A percentile compares a stretch with the other conserved stretches of the same genome.
Evolutionary conservation across 495 filamentous ascomycete genomes (phyloP).

Genomic region (Friedmanniomyces endolithicus): DNA sequence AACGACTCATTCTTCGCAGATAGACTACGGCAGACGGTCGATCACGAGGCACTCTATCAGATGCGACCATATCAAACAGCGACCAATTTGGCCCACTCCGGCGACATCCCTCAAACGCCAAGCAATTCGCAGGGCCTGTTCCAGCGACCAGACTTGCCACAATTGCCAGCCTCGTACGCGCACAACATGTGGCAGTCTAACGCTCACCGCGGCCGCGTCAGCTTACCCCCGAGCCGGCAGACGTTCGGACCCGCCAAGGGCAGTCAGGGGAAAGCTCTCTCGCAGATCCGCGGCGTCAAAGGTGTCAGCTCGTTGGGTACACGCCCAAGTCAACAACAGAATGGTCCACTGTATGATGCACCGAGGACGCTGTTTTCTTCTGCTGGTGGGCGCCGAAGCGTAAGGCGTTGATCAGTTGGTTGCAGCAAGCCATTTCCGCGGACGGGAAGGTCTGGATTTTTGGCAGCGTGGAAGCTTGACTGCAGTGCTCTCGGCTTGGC

Average conservation of each 20-base stretch:
- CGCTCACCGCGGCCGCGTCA: slow-evolving; percentile 2
- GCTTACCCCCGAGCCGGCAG: neutral
- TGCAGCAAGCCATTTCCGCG: too few relatives aligned
- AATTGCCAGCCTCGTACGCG: neutral
- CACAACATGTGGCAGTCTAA: neutral
- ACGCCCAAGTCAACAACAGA: neutral
- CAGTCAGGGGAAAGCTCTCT: slow-evolving; percentile 4
- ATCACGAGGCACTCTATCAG: neutral
- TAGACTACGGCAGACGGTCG: neutral
- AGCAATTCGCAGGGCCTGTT: slow-evolving; percentile 8
- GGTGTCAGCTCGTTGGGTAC: slow-evolving; percentile 11
- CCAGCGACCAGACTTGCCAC: slow-evolving; percentile 7
- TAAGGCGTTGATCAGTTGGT: slow-evolving; percentile 4
- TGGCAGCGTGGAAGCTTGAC: too few relatives aligned
- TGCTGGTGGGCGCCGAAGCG: slow-evolving; percentile 7
- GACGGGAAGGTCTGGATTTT: too few relatives aligned
- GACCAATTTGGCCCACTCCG: too few relatives aligned
- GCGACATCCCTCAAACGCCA: neutral
- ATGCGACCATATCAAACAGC: neutral
- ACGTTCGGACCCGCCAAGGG: neutral
- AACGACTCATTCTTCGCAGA: neutral
- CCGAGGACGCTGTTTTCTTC: neutral
- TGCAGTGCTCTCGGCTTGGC: neutral
- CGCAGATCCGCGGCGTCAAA: slow-evolving; percentile 12
- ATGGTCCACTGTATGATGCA: neutral